These are phyloP conservation scores for Elasticomyces elasticus DNA, from an alignment of 495 filamentous ascomycete genomes.

Conservation along the genomic window DNA sequence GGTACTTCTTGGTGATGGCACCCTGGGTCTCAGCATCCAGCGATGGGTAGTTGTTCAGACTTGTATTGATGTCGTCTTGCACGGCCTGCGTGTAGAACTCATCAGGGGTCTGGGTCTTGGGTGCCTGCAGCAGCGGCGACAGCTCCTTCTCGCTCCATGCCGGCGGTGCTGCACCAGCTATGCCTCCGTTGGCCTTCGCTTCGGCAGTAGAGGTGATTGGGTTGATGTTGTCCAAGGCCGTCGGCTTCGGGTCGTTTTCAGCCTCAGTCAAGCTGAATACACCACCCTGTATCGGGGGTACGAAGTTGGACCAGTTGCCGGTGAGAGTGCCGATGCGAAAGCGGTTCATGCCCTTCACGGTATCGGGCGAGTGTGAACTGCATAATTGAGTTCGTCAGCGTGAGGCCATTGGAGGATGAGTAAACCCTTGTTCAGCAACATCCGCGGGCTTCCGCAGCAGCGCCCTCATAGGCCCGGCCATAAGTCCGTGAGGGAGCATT, in stretches of 20 bases:
- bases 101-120: slow-evolving; percentile 5
- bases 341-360: slow-evolving; percentile 3
- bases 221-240: not conserved
- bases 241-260: not conserved
- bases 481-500: not conserved
- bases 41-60: slow-evolving; percentile 33
- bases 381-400: not conserved
- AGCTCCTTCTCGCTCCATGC: slow-evolving; percentile 7
- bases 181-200: not conserved
- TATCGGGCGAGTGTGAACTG: slow-evolving; percentile 9
- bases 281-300: slow-evolving; percentile 48
- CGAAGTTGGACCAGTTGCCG: slow-evolving; percentile 77
- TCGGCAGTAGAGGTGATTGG: not conserved
- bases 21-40: slow-evolving; percentile 36
- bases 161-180: not conserved
- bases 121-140: not conserved
- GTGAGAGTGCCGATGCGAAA: slow-evolving; percentile 69
- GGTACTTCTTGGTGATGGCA: slow-evolving; percentile 36
- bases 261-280: not conserved
- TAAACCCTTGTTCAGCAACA: not conserved
- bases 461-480: not conserved
- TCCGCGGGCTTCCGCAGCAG: not conserved
- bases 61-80: slow-evolving; percentile 33
- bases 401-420: not conserved
- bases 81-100: slow-evolving; percentile 25